These are phyloP conservation scores for Pogostemon cablin DNA, from an alignment of 257 asterid species.

Conservation along the genomic window DNA sequence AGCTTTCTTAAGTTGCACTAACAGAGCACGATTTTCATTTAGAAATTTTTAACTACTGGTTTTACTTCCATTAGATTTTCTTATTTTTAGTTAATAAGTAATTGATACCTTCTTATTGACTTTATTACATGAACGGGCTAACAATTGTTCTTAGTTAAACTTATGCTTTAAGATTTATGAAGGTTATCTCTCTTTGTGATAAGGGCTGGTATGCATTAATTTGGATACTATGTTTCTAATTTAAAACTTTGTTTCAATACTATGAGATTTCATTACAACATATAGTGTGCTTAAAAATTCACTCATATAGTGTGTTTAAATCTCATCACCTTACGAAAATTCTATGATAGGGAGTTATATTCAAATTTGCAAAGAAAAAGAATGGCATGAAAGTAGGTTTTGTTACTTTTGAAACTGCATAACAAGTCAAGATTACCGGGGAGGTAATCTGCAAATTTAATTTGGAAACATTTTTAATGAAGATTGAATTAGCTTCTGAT, in stretches of 20 bases:
- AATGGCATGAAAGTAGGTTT: too few relatives aligned
- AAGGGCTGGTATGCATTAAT: background rate
- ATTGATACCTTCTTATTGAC: constrained; percentile 15
- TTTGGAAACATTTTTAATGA: too few relatives aligned
- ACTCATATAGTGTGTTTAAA: too few relatives aligned
- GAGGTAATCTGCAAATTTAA: too few relatives aligned
- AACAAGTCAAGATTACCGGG: too few relatives aligned
- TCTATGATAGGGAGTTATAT: too few relatives aligned
- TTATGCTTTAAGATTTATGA: background rate
- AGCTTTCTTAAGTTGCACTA: constrained; percentile 20
- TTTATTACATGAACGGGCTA: constrained; percentile 15
- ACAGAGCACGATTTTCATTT: background rate
- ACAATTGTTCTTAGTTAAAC: background rate
- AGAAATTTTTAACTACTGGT: background rate
- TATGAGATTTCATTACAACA: background rate
- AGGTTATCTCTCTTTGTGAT: background rate
- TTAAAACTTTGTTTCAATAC: background rate
- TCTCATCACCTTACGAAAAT: too few relatives aligned
- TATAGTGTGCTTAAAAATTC: constrained; percentile 9
- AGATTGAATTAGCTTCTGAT: too few relatives aligned
- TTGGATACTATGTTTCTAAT: background rate
- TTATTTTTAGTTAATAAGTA: constrained; percentile 15
- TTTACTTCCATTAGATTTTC: constrained; percentile 16
- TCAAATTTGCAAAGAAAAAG: too few relatives aligned
- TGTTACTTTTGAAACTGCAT: too few relatives aligned